phyloP scores from a whole-genome alignment of 2,329 filamentous ascomycete species.

The Didymella keratinophila region DNA sequence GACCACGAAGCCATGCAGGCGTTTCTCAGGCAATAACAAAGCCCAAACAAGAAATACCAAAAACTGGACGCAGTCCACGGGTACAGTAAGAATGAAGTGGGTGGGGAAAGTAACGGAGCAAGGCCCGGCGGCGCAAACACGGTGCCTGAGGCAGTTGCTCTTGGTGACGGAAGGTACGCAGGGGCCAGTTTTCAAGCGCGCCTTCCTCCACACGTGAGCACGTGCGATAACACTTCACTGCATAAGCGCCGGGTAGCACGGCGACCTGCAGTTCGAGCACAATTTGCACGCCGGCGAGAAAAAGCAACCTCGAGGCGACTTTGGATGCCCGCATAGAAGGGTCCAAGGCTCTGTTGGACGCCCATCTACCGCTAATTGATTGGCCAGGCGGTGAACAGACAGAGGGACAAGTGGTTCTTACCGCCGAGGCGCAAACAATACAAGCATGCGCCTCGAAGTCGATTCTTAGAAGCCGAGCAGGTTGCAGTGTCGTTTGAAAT shows the following conservation, averaged over 20 bases:
- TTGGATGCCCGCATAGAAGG: background rate
- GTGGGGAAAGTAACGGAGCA: conserved; percentile 1
- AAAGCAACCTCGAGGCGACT: background rate
- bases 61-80: background rate
- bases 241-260: background rate
- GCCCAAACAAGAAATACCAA: background rate
- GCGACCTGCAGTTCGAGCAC: background rate
- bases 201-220: conserved; percentile 10
- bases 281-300: background rate
- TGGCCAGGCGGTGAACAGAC: background rate
- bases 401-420: conserved; percentile 1
- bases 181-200: conserved; percentile 14
- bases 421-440: conserved; percentile 6
- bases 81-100: background rate
- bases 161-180: conserved; percentile 7
- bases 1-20: conserved; percentile 13
- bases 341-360: background rate
- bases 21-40: background rate
- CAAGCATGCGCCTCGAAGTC: background rate
- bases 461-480: background rate
- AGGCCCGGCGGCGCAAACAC: conserved; percentile 25
- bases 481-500: background rate
- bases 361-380: background rate
- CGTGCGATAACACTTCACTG: conserved; percentile 5
- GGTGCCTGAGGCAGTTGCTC: conserved; percentile 37